Evolutionary conservation across 163 green algal species (phyloP).

Genomic region (Chlorella variabilis): DNA sequence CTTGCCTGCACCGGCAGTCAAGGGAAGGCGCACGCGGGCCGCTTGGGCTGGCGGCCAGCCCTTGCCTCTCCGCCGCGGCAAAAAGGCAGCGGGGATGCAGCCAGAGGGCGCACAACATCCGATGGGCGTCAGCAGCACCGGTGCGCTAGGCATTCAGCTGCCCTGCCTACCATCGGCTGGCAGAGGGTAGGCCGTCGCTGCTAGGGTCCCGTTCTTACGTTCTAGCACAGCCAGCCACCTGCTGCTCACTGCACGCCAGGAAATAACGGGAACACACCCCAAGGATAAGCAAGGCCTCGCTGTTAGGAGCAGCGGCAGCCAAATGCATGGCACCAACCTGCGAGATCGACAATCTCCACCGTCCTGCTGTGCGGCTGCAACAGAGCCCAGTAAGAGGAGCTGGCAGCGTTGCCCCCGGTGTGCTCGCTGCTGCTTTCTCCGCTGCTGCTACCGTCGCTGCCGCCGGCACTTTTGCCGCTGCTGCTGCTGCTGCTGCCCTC

Average conservation of each 20-base stretch:
- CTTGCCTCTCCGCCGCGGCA: no score
- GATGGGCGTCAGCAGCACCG: no score
- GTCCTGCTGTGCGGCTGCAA: not conserved
- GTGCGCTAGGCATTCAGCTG: no score
- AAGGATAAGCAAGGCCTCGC: no score
- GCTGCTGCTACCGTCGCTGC: not conserved
- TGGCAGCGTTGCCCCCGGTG: not conserved
- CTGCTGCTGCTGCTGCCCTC: not conserved
- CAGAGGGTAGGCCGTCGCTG: not conserved
- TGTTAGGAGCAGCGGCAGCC: no score
- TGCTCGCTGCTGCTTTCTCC: not conserved
- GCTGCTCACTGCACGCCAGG: conserved; percentile 36
- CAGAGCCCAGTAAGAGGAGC: not conserved
- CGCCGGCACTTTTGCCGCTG: not conserved
- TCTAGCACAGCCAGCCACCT: conserved; percentile 62
- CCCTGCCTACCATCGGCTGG: not conserved
- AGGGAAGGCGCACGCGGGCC: not conserved
- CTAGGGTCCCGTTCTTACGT: conserved; percentile 60
- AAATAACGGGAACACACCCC: no score
- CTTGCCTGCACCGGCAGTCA: not conserved
- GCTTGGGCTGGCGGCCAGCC: not conserved
- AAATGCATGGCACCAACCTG: conserved; percentile 7
- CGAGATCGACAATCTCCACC: conserved; percentile 27
- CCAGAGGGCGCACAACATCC: not conserved
- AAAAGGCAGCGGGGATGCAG: not conserved